Evolutionary conservation across 2,329 filamentous ascomycete species (phyloP).

Genomic region (Colletotrichum tofieldiae): DNA sequence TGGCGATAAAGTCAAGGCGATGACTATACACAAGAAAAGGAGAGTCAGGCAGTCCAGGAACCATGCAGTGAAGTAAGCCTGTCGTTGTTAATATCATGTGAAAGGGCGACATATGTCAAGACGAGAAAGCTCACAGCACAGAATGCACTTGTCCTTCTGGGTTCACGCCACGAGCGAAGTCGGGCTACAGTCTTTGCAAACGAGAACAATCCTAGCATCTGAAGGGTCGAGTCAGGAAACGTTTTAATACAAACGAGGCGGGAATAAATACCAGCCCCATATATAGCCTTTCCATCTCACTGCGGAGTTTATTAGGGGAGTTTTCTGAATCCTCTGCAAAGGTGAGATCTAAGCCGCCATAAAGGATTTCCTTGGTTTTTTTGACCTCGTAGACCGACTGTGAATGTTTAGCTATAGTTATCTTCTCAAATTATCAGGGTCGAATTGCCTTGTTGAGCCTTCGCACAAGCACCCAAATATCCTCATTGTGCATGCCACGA

Average conservation of each 20-base stretch:
- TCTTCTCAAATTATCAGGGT: too few relatives aligned
- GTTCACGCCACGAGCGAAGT: slow-evolving; percentile 74
- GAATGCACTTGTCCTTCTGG: slow-evolving; percentile 69
- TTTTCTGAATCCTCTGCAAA: slow-evolving; percentile 76
- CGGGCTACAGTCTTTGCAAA: slow-evolving; percentile 72
- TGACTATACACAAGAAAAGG: slow-evolving; percentile 59
- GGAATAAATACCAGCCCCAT: slow-evolving; percentile 64
- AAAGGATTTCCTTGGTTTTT: slow-evolving; percentile 65
- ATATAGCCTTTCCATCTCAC: slow-evolving; percentile 70
- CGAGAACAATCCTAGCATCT: slow-evolving; percentile 66
- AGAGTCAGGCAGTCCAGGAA: slow-evolving; percentile 55
- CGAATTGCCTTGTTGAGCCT: slow-evolving; percentile 72
- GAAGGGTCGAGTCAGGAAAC: neutral
- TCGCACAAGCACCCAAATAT: slow-evolving; percentile 73
- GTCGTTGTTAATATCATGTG: slow-evolving; percentile 56
- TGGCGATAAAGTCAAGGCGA: slow-evolving; percentile 66
- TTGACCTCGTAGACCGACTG: slow-evolving; percentile 63
- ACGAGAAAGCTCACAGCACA: slow-evolving; percentile 58
- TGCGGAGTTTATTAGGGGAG: slow-evolving; percentile 28
- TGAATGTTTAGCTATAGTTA: slow-evolving; percentile 52
- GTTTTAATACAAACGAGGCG: too few relatives aligned
- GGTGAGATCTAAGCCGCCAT: slow-evolving; percentile 73
- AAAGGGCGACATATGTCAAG: too few relatives aligned
- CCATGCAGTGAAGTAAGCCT: slow-evolving; percentile 23
- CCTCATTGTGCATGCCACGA: slow-evolving; percentile 52